phyloP scores from a whole-genome alignment of 2,329 filamentous ascomycete species.

The Penicillium polonicum region DNA sequence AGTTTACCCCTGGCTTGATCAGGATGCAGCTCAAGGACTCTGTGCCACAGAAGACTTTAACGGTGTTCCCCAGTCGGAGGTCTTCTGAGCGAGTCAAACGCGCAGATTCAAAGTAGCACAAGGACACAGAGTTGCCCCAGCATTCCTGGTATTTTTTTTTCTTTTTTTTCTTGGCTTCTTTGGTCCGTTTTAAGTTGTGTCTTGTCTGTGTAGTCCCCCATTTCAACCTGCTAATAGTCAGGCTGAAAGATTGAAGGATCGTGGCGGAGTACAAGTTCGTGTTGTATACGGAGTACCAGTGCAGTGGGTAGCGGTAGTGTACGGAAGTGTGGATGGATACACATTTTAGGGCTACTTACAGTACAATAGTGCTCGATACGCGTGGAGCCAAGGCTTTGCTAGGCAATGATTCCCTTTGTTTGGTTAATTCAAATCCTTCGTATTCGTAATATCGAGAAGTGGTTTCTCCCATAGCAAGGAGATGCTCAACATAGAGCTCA shows the following conservation, averaged over 20 bases:
- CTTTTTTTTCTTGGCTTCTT: conserved; percentile 7
- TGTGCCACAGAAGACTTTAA: conserved; percentile 5
- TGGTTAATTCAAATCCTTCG: not conserved
- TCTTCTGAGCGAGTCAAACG: conserved; percentile 7
- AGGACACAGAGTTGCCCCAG: conserved; percentile 1
- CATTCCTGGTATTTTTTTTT: not conserved
- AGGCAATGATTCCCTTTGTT: conserved; percentile 1
- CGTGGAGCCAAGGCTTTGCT: not conserved
- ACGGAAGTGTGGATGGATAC: not conserved
- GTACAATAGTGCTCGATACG: conserved; percentile 21
- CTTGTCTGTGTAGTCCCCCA: conserved; percentile 5
- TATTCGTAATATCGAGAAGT: not conserved
- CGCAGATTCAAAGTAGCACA: conserved; percentile 1
- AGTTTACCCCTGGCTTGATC: conserved; percentile 11
- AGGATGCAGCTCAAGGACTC: conserved; percentile 9
- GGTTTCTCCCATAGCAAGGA: not conserved
- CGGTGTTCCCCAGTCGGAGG: not conserved
- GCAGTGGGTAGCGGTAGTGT: conserved; percentile 7
- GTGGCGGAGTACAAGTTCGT: not conserved
- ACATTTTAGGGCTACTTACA: conserved; percentile 17
- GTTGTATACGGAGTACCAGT: not conserved
- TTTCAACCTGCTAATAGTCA: not conserved
- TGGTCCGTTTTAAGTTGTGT: conserved; percentile 11
- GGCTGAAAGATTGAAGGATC: not conserved
- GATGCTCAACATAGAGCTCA: not conserved